These are phyloP conservation scores for Leccinum pachyderme DNA, from an alignment of 1,284 basidiomycete species.

Conservation along the genomic window DNA sequence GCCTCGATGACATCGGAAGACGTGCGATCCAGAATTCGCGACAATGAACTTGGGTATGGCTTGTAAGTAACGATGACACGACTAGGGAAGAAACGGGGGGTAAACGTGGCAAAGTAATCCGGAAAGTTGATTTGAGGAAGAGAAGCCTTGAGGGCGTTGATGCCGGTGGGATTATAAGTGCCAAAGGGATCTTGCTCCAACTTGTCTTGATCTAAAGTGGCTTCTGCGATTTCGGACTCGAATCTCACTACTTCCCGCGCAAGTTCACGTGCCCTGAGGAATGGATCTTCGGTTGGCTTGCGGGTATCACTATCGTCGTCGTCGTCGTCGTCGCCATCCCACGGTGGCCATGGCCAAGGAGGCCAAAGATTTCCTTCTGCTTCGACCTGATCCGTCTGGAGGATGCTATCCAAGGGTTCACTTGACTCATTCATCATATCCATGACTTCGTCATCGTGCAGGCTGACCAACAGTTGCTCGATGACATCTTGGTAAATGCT, in stretches of 20 bases:
- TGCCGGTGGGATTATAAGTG: conserved; percentile 83
- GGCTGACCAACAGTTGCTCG: conserved; percentile 60
- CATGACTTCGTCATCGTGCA: conserved; percentile 50
- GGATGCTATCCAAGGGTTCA: conserved; percentile 18
- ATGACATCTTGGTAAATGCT: conserved; percentile 74
- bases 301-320: conserved; percentile 47
- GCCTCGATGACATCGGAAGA: conserved; percentile 76
- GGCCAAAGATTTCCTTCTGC: conserved; percentile 66
- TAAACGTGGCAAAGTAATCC: conserved; percentile 82
- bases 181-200: conserved; percentile 77
- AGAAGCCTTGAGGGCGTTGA: conserved; percentile 68
- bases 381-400: conserved; percentile 39
- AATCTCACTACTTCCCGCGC: conserved; percentile 78
- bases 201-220: conserved; percentile 77
- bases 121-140: conserved; percentile 81
- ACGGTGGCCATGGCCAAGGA: conserved; percentile 87
- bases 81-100: conserved; percentile 75
- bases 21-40: conserved; percentile 69
- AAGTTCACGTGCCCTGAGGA: conserved; percentile 55
- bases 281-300: conserved; percentile 34
- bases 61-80: conserved; percentile 83
- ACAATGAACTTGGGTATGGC: conserved; percentile 71
- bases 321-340: conserved; percentile 62
- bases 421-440: conserved; percentile 5
- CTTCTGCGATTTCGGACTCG: conserved; percentile 78